A percentile compares a stretch with the other conserved stretches of the same genome.
Evolutionary conservation across 108 stramenopile genomes (phyloP).

Genomic region (Nitzschia sp.): DNA sequence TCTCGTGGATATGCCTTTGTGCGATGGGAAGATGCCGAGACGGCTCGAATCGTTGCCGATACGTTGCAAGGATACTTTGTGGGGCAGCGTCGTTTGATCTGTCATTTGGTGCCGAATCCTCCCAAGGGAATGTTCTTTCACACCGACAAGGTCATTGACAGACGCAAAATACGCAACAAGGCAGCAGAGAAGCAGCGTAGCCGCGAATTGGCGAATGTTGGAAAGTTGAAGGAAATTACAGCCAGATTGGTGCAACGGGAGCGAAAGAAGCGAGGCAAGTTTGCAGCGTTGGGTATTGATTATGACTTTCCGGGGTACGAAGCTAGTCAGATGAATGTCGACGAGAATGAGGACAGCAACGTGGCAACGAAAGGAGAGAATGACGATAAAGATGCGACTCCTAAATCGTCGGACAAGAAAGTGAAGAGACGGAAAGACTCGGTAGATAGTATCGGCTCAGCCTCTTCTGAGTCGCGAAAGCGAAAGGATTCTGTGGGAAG

Average conservation of each 20-base stretch:
- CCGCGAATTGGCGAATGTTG: slow-evolving; percentile 27
- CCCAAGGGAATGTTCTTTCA: slow-evolving; percentile 46
- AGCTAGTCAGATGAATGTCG: slow-evolving; percentile 27
- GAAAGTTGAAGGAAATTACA: slow-evolving; percentile 73
- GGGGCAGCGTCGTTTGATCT: slow-evolving; percentile 87
- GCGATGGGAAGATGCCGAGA: slow-evolving; percentile 83
- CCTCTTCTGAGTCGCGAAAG: slow-evolving; percentile 10
- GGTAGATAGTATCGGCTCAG: slow-evolving; percentile 11
- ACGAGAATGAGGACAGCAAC: slow-evolving; percentile 26
- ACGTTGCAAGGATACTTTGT: slow-evolving; percentile 96
- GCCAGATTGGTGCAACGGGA: slow-evolving; percentile 63
- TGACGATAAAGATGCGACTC: slow-evolving; percentile 9
- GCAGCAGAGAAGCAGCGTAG: slow-evolving; percentile 46
- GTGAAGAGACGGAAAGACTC: slow-evolving; percentile 31
- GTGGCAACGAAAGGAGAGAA: slow-evolving; percentile 7
- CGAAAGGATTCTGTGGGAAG: slow-evolving; percentile 24
- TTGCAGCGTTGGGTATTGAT: slow-evolving; percentile 80
- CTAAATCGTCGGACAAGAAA: slow-evolving; percentile 27
- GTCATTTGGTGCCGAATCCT: slow-evolving; percentile 81
- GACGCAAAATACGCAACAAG: slow-evolving; percentile 41
- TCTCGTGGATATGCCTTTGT: slow-evolving; percentile 95
- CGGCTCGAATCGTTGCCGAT: slow-evolving; percentile 92
- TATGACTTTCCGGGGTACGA: slow-evolving; percentile 90
- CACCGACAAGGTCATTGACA: slow-evolving; percentile 37
- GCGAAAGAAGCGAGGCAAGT: slow-evolving; percentile 66